These are phyloP conservation scores for Amoebophrya sp. DNA, from an alignment of 169 alveolate species.

Conservation along the genomic window DNA sequence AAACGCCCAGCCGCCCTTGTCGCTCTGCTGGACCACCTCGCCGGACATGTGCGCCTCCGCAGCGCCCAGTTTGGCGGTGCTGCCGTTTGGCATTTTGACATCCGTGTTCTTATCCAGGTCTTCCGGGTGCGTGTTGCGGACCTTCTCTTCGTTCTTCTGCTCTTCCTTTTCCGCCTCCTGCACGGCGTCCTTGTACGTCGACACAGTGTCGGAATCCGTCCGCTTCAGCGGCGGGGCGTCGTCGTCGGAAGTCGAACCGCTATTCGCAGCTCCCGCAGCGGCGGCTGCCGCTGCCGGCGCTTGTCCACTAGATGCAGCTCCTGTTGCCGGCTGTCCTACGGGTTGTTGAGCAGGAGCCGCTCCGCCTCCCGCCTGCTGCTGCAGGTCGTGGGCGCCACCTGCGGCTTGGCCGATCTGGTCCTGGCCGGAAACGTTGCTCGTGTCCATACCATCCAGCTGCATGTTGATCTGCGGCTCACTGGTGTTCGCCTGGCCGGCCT, in stretches of 20 bases:
- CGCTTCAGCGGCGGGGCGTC: not conserved
- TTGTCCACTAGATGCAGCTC: too few species aligned
- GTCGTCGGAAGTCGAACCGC: not conserved
- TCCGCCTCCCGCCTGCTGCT: too few species aligned
- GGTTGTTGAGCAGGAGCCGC: too few species aligned
- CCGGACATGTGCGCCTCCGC: not conserved
- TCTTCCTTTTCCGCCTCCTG: not conserved
- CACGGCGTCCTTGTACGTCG: not conserved
- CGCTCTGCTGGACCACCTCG: not conserved
- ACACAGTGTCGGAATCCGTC: not conserved
- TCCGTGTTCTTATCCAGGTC: not conserved
- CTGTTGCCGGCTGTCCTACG: too few species aligned
- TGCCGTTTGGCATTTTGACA: not conserved
- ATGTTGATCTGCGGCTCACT: too few species aligned
- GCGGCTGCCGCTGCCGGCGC: not conserved
- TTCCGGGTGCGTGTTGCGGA: not conserved
- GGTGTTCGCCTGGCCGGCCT: too few species aligned
- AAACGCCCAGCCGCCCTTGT: too few species aligned
- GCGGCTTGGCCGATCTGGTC: too few species aligned
- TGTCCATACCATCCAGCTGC: too few species aligned
- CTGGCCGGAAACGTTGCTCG: too few species aligned
- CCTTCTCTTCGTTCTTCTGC: not conserved
- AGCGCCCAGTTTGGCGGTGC: not conserved
- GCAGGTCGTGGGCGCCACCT: too few species aligned
- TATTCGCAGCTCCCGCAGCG: not conserved